These are phyloP conservation scores for Monoraphidium neglectum DNA, from an alignment of 139 green algal genomes.

Conservation along the genomic window DNA sequence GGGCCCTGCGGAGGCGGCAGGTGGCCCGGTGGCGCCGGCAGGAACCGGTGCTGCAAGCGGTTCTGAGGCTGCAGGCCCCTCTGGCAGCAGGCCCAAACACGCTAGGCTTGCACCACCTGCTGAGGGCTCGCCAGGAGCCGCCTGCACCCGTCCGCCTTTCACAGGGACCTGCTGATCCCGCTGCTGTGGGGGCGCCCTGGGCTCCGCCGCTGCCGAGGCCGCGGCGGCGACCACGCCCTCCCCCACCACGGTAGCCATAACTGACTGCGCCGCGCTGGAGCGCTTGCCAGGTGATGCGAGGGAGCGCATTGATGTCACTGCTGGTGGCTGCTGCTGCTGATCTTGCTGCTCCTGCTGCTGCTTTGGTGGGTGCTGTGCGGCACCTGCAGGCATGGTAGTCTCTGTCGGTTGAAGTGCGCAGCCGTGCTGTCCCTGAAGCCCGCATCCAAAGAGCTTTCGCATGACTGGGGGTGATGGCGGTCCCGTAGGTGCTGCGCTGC, in stretches of 20 bases:
- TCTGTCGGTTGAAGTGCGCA: background rate
- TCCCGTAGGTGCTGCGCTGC: background rate
- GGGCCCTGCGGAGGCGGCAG: too few species aligned
- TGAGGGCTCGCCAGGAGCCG: too few species aligned
- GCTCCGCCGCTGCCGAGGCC: too few species aligned
- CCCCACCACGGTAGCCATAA: too few species aligned
- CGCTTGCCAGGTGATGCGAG: background rate
- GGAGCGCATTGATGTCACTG: background rate
- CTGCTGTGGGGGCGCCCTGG: too few species aligned
- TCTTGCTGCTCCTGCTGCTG: background rate
- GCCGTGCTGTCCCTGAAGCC: background rate
- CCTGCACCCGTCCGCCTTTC: too few species aligned
- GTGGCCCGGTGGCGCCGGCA: background rate
- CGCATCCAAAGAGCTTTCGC: background rate
- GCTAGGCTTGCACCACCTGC: too few species aligned
- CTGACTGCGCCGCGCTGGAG: background rate
- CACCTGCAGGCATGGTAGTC: background rate
- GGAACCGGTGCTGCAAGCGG: background rate
- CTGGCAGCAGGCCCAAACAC: too few species aligned
- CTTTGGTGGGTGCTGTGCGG: background rate
- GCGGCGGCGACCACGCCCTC: too few species aligned
- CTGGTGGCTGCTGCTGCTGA: constrained; percentile 4
- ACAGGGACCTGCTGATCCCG: too few species aligned
- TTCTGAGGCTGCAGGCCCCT: background rate
- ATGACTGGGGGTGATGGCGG: background rate